These are phyloP conservation scores for Oropetium thomaeum DNA, from an alignment of 176 grass and related monocot genomes.

Conservation along the genomic window DNA sequence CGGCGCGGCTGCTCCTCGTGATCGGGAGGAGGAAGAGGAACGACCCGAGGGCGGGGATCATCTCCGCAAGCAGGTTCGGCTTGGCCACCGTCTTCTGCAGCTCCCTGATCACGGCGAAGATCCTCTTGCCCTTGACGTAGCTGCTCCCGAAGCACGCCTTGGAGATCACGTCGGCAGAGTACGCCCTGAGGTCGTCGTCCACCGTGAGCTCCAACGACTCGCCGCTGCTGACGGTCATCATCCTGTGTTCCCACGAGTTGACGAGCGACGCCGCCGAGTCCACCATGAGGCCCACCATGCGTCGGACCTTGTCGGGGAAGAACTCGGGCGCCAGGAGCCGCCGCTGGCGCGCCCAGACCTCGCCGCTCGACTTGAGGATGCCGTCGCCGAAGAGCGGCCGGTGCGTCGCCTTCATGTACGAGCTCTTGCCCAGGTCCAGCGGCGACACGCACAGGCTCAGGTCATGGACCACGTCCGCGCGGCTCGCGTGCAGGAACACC, in stretches of 20 bases:
- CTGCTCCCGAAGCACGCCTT: constrained; percentile 83
- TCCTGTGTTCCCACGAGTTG: constrained; percentile 47
- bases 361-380: constrained; percentile 91
- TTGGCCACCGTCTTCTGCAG: constrained; percentile 69
- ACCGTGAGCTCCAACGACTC: constrained; percentile 38
- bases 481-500: constrained; percentile 71
- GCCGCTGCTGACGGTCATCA: neutral
- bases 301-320: constrained; percentile 78
- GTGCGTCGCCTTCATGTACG: constrained; percentile 82
- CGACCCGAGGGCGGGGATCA: constrained; percentile 56
- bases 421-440: constrained; percentile 75
- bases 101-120: constrained; percentile 68
- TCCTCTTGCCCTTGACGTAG: constrained; percentile 57
- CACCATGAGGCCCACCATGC: constrained; percentile 74
- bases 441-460: constrained; percentile 55
- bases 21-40: constrained; percentile 49
- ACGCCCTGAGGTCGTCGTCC: constrained; percentile 75
- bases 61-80: constrained; percentile 65
- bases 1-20: constrained; percentile 35
- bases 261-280: constrained; percentile 52
- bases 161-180: constrained; percentile 87
- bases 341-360: constrained; percentile 57
- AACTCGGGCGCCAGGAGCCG: constrained; percentile 82
- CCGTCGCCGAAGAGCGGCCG: constrained; percentile 77
- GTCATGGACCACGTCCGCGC: constrained; percentile 58